phyloP scores from a whole-genome alignment of 108 stramenopile genomes.

The Skeletonema potamos region DNA sequence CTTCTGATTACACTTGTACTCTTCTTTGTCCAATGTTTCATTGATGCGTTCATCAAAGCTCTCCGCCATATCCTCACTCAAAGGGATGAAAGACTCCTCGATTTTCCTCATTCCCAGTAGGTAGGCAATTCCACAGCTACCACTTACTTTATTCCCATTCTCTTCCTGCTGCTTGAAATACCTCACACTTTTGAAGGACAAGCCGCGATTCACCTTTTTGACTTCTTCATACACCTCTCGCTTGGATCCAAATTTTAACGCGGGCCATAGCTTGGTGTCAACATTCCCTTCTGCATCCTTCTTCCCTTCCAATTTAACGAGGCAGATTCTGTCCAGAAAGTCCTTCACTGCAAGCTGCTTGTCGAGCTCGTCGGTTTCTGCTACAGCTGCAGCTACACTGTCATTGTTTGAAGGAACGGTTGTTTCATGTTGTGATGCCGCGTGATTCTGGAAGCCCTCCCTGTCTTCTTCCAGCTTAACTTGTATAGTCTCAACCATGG shows the following conservation, averaged over 20 bases:
- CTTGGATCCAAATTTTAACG: neutral
- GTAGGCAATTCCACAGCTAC: neutral
- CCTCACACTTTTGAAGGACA: neutral
- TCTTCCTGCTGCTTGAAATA: neutral
- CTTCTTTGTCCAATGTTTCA: neutral
- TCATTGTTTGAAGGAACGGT: neutral
- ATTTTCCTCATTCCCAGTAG: neutral
- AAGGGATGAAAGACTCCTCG: neutral
- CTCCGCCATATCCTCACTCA: neutral
- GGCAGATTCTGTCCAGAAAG: neutral
- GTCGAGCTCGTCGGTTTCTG: neutral
- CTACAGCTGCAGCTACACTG: neutral
- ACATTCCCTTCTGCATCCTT: neutral
- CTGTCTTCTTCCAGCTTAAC: neutral
- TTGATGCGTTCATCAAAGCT: neutral
- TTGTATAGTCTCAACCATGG: neutral
- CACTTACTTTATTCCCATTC: neutral
- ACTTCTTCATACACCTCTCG: neutral
- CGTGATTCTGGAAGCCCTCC: neutral
- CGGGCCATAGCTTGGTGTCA: neutral
- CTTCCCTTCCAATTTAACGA: neutral
- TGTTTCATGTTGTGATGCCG: neutral
- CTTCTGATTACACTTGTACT: neutral
- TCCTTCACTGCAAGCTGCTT: neutral
- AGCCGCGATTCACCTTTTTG: neutral